phyloP scores from a whole-genome alignment of 768 basidiomycete species.

The Chlorophyllum brunneum region DNA sequence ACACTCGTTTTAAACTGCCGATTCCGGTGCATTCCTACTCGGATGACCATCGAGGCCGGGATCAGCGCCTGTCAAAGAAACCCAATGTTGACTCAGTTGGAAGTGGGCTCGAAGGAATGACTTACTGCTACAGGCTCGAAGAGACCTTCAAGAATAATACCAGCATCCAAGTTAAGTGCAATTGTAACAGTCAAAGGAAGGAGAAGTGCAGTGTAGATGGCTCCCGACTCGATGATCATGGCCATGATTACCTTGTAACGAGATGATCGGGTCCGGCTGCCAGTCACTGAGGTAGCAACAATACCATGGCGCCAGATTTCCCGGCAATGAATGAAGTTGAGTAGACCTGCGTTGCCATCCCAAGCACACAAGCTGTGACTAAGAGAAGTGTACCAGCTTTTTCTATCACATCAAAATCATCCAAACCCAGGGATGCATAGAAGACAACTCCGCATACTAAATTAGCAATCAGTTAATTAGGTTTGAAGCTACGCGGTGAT shows the following conservation, averaged over 20 bases:
- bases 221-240: constrained; percentile 1
- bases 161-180: not conserved
- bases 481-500: no score
- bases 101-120: not conserved
- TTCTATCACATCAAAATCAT: no score
- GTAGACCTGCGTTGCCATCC: not conserved
- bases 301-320: not conserved
- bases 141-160: not conserved
- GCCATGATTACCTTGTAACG: not conserved
- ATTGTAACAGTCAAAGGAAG: not conserved
- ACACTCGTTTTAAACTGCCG: not conserved
- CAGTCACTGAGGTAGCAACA: not conserved
- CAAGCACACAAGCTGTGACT: not conserved
- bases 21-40: not conserved
- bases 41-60: constrained; percentile 1
- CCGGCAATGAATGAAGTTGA: not conserved
- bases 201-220: not conserved
- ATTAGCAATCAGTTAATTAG: no score
- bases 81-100: not conserved
- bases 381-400: no score
- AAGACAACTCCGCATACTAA: not conserved
- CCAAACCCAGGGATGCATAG: not conserved
- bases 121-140: not conserved
- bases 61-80: not conserved
- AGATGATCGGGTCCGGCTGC: not conserved